Base-by-base conservation (phyloP, 192 early-diverging fungal species). In the Phycomyces blakesleeanus region DNA sequence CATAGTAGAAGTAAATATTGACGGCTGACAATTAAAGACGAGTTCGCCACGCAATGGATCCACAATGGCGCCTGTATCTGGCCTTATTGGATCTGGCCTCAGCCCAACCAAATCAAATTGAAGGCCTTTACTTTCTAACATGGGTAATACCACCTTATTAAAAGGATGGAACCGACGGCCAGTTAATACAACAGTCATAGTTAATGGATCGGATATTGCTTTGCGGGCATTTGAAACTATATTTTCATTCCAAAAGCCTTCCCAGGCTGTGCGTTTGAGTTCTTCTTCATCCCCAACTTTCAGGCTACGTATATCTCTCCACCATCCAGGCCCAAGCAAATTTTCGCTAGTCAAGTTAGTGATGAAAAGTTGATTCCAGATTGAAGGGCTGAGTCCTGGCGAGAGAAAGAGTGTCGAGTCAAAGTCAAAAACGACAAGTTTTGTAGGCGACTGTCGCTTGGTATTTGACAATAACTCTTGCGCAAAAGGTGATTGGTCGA, bases 141-240 rank as follows among this genome's bases (percentile, higher is more conserved):
- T 73, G 0, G 25, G 0, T 0, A 55, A 42, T 2, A 73, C 40
- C 0, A 73, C 10, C 20, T 21, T 18, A 11, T 56, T 42, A 39
- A 73, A 73, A n/a, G 71, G 71, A 39, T 73, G 64, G 24, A 50
- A 42, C 8, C 71, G 64, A 37, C 71, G 61, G 5, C 71, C 71
- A 11, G 71, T 73, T 10, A 73, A 51, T 38, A 73, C 27, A 3
- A 73, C 61, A 3, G 71, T 49, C 42, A 73, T 57, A 27, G 59
- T 73, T 8, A 58, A 9, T 16, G 47, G 21, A 38, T 73, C 65
- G 14, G 25, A 11, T 24, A 73, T 67, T 9, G 54, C 52, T 10
- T 54, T 15, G 29, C 56, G 51, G 24, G 59, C 71, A 10, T 47
- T 16, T 55, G 24, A 49, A 9, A 73, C 71, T 14, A 67, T 26